Conservation (phyloP, 352 stramenopile genomes). For the Globisporangium heterothallicum region DNA sequence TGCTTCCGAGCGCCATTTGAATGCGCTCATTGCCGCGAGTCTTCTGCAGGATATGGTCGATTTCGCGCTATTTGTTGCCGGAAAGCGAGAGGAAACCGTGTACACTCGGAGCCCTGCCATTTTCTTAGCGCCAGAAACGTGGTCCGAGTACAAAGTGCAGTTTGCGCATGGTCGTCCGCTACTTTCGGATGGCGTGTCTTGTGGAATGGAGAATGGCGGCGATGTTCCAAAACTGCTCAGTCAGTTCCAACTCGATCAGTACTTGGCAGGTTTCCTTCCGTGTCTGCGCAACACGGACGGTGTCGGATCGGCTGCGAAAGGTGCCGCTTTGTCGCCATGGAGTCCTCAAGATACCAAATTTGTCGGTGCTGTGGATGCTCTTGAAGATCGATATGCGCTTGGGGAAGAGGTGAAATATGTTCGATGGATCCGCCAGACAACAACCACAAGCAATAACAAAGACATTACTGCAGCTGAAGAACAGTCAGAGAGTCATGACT, state of each 20-base stretch:
- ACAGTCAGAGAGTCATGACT: not conserved
- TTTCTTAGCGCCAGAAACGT: constrained; percentile 44
- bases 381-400: constrained; percentile 46
- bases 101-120: constrained; percentile 23
- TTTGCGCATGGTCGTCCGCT: constrained; percentile 24
- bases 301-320: constrained; percentile 16
- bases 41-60: constrained; percentile 50
- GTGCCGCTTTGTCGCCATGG: constrained; percentile 21
- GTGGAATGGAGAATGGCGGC: not conserved
- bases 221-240: constrained; percentile 20
- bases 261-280: constrained; percentile 32
- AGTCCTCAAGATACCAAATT: constrained; percentile 37
- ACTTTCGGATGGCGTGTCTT: not conserved
- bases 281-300: constrained; percentile 15
- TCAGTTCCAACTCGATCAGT: constrained; percentile 37
- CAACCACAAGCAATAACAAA: not conserved
- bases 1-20: constrained; percentile 32
- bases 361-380: constrained; percentile 27
- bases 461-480: not conserved
- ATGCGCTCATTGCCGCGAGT: constrained; percentile 29
- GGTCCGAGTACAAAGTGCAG: constrained; percentile 47
- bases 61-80: constrained; percentile 49
- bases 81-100: constrained; percentile 40
- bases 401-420: constrained; percentile 63
- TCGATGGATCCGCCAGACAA: constrained; percentile 41